Percentiles rank a stretch among this genome's conserved stretches.
These are phyloP conservation scores for Microbotryum intermedium DNA, from an alignment of 1,284 basidiomycete genomes.

Conservation along the genomic window DNA sequence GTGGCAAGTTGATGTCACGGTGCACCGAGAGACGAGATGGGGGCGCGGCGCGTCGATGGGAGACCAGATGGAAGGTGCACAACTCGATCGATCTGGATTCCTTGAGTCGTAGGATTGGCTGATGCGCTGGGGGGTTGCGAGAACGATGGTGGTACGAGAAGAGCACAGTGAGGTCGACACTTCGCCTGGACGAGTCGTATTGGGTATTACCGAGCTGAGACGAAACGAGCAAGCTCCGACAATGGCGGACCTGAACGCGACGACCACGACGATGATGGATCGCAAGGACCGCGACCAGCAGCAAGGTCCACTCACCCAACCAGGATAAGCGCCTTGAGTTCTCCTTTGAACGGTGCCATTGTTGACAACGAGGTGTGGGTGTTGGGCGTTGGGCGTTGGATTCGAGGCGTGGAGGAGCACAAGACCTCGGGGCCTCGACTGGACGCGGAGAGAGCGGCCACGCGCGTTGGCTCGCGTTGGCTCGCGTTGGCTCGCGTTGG, in stretches of 20 bases:
- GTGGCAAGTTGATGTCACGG: background rate
- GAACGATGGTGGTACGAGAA: background rate
- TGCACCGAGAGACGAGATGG: background rate
- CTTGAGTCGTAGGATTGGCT: too few species aligned
- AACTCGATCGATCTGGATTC: background rate
- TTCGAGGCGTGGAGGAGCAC: too few species aligned
- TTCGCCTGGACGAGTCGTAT: too few species aligned
- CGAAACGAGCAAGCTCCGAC: too few species aligned
- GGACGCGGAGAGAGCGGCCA: too few species aligned
- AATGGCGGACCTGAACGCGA: background rate
- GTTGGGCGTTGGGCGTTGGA: too few species aligned
- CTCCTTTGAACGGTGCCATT: background rate
- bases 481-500: too few species aligned
- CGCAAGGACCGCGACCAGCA: background rate
- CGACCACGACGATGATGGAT: too few species aligned
- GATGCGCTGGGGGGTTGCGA: background rate
- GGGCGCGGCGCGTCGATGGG: background rate
- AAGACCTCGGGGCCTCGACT: too few species aligned
- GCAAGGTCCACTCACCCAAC: background rate
- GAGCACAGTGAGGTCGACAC: too few species aligned
- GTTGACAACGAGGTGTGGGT: background rate
- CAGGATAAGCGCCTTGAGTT: conserved; percentile 2
- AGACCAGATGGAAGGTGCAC: background rate
- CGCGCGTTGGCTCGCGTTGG: too few species aligned
- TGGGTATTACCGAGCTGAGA: too few species aligned